Evolutionary conservation across 83 land plant genomes (phyloP), one percentile per base, ranked within the genome.

Genomic region (Isoetes engelmannii): DNA sequence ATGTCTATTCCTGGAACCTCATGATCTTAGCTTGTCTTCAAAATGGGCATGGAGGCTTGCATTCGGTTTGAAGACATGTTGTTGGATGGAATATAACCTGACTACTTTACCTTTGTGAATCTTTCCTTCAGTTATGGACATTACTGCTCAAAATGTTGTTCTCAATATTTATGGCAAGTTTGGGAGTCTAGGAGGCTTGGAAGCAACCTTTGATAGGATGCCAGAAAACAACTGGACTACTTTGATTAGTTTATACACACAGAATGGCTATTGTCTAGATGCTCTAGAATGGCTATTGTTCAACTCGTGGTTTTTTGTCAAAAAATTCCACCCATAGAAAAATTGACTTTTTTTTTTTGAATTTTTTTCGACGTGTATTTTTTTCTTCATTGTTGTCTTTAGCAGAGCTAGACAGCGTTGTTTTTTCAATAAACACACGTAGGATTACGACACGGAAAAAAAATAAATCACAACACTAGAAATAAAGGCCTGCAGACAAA

Each of bases 1-100:
- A 85, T 65, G 64, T 70, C 19, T 61, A 82, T 28, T 77, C 78
- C 42, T 85, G 85, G 85, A 85, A 78, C n/a, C 83, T 78, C 5
- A 82, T 85, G 76, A 76, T 85, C 44, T 69, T 74, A 53, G 84
- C 77, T 44, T 84, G 76, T 61, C 57, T 75, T 47, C 75, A 71
- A 6, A 55, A 72, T n/a, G n/a, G n/a, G n/a, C n/a, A n/a, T n/a
- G n/a, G n/a, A n/a, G n/a, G 82, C 78, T 47, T 57, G 75, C 65
- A 56, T 57, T 4, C 47, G 81, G 7, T 84, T 84, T 48, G 67
- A 61, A 4, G 68, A 67, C 57, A 78, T 79, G 80, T 80, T 70
- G 49, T 17, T 44, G 37, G 61, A 64, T 19, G 68, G 80, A 19
- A 45, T 76, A 13, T 60, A 45, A 41, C 77, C 80, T 0, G 82